These are phyloP conservation scores for Sporothrix sp. DNA, from an alignment of 2,329 filamentous ascomycete species.

Conservation along the genomic window DNA sequence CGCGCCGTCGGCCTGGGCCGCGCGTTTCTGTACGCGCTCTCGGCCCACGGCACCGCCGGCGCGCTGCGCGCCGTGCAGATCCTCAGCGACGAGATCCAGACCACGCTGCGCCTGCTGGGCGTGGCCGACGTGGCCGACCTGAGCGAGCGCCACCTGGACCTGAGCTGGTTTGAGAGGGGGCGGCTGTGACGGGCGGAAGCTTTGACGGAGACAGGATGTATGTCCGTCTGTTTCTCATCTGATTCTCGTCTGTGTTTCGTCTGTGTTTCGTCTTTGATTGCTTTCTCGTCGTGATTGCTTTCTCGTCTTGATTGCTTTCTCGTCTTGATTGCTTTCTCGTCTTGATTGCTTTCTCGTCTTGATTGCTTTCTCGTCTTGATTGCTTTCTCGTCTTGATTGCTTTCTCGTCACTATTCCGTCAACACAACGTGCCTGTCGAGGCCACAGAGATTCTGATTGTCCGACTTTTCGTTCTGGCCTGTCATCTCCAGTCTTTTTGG, in stretches of 20 bases:
- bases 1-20: constrained; percentile 38
- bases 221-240: too few relatives aligned
- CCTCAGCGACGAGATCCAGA: constrained; percentile 15
- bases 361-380: too few relatives aligned
- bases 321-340: too few relatives aligned
- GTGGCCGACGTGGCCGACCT: constrained; percentile 5
- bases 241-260: too few relatives aligned
- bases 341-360: too few relatives aligned
- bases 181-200: not conserved
- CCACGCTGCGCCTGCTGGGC: constrained; percentile 11
- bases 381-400: too few relatives aligned
- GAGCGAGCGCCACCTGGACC: constrained; percentile 6
- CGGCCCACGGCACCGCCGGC: constrained; percentile 26
- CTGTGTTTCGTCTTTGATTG: not conserved
- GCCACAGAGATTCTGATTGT: too few relatives aligned
- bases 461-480: too few relatives aligned
- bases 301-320: too few relatives aligned
- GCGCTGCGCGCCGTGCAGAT: constrained; percentile 26
- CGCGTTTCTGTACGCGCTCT: constrained; percentile 46
- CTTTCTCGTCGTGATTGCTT: not conserved
- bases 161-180: constrained; percentile 1
- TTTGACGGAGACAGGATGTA: not conserved
- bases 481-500: too few relatives aligned
- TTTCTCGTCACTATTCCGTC: too few relatives aligned
- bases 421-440: too few relatives aligned